Evolutionary conservation across 768 basidiomycete species (phyloP).

Genomic region (Suillus hirtellus): DNA sequence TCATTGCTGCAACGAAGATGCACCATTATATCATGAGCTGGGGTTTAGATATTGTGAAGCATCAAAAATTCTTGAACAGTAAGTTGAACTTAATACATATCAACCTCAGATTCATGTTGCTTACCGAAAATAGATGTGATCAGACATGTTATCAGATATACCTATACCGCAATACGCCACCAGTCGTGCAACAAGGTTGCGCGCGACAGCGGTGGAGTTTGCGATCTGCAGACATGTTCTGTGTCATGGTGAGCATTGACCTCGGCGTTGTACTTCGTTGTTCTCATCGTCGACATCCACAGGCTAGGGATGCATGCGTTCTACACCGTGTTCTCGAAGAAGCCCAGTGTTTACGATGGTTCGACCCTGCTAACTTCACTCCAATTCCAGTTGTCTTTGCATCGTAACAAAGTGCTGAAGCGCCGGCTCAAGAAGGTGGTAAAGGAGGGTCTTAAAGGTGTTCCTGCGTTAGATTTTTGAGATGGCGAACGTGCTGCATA

Average conservation of each 20-base stretch:
- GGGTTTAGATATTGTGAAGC: slow-evolving; percentile 46
- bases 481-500: neutral
- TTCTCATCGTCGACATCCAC: slow-evolving; percentile 10
- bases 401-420: slow-evolving; percentile 43
- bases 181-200: slow-evolving; percentile 45
- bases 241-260: slow-evolving; percentile 58
- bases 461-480: slow-evolving; percentile 24
- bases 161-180: slow-evolving; percentile 51
- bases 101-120: neutral
- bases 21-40: slow-evolving; percentile 74
- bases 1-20: slow-evolving; percentile 84
- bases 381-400: slow-evolving; percentile 48
- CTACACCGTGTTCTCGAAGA: slow-evolving; percentile 57
- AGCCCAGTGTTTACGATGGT: slow-evolving; percentile 46
- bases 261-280: neutral
- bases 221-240: slow-evolving; percentile 48
- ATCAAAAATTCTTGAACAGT: slow-evolving; percentile 57
- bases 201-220: slow-evolving; percentile 36
- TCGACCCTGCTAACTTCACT: slow-evolving; percentile 48
- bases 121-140: slow-evolving; percentile 51
- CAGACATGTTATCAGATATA: slow-evolving; percentile 57
- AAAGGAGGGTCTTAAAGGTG: slow-evolving; percentile 42
- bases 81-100: slow-evolving; percentile 20
- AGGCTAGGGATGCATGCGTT: slow-evolving; percentile 89
- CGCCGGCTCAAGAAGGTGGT: slow-evolving; percentile 50